A percentile compares a stretch with the other conserved stretches of the same genome.
Conservation (phyloP, 257 asterid species). For the Fraxinus pennsylvanica region DNA sequence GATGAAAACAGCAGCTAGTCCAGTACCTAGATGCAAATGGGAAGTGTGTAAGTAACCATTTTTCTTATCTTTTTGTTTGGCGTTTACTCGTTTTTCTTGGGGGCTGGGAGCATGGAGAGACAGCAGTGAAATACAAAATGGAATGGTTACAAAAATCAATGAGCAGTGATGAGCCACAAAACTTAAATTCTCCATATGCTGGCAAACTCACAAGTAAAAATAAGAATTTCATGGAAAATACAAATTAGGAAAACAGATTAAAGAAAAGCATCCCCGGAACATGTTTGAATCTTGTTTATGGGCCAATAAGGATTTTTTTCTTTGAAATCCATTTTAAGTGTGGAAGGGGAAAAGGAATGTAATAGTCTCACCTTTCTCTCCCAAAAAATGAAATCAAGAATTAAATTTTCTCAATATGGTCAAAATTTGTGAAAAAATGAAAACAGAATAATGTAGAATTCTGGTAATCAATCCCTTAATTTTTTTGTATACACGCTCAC, state of each 20-base stretch:
- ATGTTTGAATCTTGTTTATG: no score
- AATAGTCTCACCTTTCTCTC: no score
- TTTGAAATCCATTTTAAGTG: no score
- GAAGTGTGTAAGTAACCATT: constrained; percentile 15
- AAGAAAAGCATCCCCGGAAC: neutral
- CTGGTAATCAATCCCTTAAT: no score
- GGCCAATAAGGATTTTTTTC: no score
- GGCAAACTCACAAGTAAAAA: neutral
- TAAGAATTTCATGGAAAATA: neutral
- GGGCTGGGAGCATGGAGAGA: neutral
- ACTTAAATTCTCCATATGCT: neutral
- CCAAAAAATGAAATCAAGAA: no score
- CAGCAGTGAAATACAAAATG: neutral
- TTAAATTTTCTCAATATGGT: no score
- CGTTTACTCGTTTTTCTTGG: neutral
- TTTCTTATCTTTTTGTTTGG: neutral
- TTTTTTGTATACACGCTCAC: neutral
- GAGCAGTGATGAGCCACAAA: neutral
- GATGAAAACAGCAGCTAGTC: constrained; percentile 94
- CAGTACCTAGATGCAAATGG: constrained; percentile 68
- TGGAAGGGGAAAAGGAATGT: no score
- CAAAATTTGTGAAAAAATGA: no score
- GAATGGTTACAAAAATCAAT: neutral
- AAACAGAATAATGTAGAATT: no score
- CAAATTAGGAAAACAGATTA: neutral